Conservation (phyloP, 495 filamentous ascomycete species). For the Podospora australis region DNA sequence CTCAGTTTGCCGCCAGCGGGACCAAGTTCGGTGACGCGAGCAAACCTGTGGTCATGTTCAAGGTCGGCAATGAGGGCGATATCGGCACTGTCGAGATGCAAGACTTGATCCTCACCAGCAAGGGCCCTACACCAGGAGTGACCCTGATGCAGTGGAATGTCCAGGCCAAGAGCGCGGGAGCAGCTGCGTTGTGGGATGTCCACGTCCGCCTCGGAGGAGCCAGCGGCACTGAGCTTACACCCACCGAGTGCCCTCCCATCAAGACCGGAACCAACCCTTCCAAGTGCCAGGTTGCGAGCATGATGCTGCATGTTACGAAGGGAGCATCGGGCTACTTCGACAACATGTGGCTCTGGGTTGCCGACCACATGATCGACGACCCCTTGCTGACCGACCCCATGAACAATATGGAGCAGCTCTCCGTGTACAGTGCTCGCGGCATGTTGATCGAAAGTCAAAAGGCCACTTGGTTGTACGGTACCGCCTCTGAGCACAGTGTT, state of each 20-base stretch:
- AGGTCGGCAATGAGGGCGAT: constrained; percentile 69
- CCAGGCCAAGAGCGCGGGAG: not conserved
- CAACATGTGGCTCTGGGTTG: constrained; percentile 89
- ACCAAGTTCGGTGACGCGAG: constrained; percentile 41
- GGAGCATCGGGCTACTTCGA: constrained; percentile 72
- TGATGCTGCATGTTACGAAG: constrained; percentile 67
- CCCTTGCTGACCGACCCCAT: constrained; percentile 38
- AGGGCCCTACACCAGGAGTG: constrained; percentile 69
- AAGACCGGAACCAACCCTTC: constrained; percentile 22
- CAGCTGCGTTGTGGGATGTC: constrained; percentile 11
- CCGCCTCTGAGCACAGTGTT: constrained; percentile 60
- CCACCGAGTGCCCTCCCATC: constrained; percentile 48
- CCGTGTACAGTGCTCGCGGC: constrained; percentile 75
- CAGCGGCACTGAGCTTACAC: constrained; percentile 60
- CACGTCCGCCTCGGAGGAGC: constrained; percentile 16
- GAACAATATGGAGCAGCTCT: not conserved
- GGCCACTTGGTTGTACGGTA: constrained; percentile 39
- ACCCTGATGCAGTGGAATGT: constrained; percentile 88
- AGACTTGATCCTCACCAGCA: constrained; percentile 68
- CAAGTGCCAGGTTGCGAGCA: constrained; percentile 50
- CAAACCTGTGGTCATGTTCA: constrained; percentile 62
- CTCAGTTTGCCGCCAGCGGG: constrained; percentile 32
- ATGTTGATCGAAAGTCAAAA: constrained; percentile 56
- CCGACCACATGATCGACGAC: constrained; percentile 78
- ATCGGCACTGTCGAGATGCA: constrained; percentile 72